Conservation (phyloP, 2,329 filamentous ascomycete species). For the Corniculantispora saksenae region DNA sequence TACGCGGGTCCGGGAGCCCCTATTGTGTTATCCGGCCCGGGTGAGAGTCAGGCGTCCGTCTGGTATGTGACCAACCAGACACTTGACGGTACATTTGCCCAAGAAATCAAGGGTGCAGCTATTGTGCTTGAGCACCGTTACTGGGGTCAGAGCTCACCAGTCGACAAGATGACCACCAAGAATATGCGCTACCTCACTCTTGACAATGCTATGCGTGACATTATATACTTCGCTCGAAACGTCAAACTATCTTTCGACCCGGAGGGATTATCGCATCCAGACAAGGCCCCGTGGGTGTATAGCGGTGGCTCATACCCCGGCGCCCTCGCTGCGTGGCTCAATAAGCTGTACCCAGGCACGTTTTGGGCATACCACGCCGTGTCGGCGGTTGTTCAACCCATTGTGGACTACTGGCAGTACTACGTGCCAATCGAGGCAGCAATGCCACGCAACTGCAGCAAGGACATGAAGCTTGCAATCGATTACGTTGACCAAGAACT, state of each 20-base stretch:
- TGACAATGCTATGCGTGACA: slow-evolving; percentile 75
- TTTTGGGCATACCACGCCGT: slow-evolving; percentile 77
- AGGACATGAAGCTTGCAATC: slow-evolving; percentile 57
- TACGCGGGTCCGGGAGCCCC: slow-evolving; percentile 77
- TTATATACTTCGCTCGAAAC: slow-evolving; percentile 73
- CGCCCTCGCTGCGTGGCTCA: slow-evolving; percentile 71
- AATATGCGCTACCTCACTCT: slow-evolving; percentile 76
- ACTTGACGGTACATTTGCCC: slow-evolving; percentile 63
- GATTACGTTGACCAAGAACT: slow-evolving; percentile 32
- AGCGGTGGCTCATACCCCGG: slow-evolving; percentile 83
- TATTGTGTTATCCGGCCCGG: slow-evolving; percentile 66
- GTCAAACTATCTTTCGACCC: slow-evolving; percentile 68
- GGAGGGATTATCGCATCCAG: slow-evolving; percentile 62
- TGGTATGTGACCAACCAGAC: slow-evolving; percentile 72
- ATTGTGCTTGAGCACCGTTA: slow-evolving; percentile 83
- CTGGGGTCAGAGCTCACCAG: slow-evolving; percentile 74
- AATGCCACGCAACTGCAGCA: slow-evolving; percentile 60
- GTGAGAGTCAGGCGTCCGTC: slow-evolving; percentile 66
- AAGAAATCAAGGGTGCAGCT: slow-evolving; percentile 69
- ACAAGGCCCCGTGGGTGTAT: slow-evolving; percentile 68
- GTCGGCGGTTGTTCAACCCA: slow-evolving; percentile 73
- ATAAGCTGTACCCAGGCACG: slow-evolving; percentile 70
- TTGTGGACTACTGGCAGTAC: slow-evolving; percentile 70
- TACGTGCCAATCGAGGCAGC: slow-evolving; percentile 47
- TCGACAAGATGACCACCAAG: slow-evolving; percentile 61